Percentiles rank a stretch among this genome's conserved stretches.
Conservation (phyloP, 345 rosid genomes). For the Cardamine resedifolia region DNA sequence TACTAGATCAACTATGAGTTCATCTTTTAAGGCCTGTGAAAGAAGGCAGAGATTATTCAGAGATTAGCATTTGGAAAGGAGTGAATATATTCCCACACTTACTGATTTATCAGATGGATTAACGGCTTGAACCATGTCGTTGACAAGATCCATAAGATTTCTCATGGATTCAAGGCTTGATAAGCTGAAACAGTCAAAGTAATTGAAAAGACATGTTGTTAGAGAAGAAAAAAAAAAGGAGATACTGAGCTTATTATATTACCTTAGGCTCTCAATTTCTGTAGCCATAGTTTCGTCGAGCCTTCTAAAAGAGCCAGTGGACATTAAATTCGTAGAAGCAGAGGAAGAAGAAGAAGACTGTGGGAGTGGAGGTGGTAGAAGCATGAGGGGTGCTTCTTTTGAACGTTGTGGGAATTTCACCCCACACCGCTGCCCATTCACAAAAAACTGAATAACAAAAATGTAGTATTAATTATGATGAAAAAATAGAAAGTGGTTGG, state of each 20-base stretch:
- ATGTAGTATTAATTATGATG: no score
- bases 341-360: slow-evolving; percentile 27
- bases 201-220: neutral
- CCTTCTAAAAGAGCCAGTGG: slow-evolving; percentile 72
- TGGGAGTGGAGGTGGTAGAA: slow-evolving; percentile 66
- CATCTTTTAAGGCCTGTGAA: slow-evolving; percentile 83
- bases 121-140: slow-evolving; percentile 91
- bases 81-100: slow-evolving; percentile 17
- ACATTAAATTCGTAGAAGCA: slow-evolving; percentile 63
- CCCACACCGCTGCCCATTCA: slow-evolving; percentile 64
- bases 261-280: slow-evolving; percentile 78
- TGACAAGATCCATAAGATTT: slow-evolving; percentile 70
- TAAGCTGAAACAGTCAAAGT: slow-evolving; percentile 44
- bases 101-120: slow-evolving; percentile 63
- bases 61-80: neutral
- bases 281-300: slow-evolving; percentile 95
- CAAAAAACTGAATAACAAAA: no score
- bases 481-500: neutral
- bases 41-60: neutral
- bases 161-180: slow-evolving; percentile 79
- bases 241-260: neutral
- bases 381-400: slow-evolving; percentile 67
- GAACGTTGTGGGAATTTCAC: slow-evolving; percentile 75
- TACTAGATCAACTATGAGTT: slow-evolving; percentile 83
- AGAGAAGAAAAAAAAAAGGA: neutral